A percentile compares a stretch with the other conserved stretches of the same genome.
phyloP scores from a whole-genome alignment of 345 rosid genomes.

The Erodium maritimum region DNA sequence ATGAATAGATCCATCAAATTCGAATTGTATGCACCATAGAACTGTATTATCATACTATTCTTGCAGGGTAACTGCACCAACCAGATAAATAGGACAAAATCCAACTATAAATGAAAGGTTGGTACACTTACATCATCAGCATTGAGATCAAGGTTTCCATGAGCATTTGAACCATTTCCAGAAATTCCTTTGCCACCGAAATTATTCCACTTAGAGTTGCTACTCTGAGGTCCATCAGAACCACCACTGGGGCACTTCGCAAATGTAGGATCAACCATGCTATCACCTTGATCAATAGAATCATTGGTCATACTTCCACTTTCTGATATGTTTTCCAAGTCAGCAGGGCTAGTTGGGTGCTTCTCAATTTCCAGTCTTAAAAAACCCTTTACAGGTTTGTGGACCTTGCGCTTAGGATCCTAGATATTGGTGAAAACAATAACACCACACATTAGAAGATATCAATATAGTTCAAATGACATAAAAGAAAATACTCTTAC shows the following conservation, averaged over 20 bases:
- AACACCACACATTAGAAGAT: too few relatives aligned
- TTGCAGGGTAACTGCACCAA: too few relatives aligned
- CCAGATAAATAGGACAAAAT: too few relatives aligned
- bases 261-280: constrained; percentile 35
- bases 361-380: constrained; percentile 90
- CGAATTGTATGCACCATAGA: too few relatives aligned
- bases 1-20: too few relatives aligned
- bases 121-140: constrained; percentile 52
- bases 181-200: constrained; percentile 52
- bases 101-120: too few relatives aligned
- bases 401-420: constrained; percentile 93
- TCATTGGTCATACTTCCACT: constrained; percentile 82
- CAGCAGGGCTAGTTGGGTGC: constrained; percentile 56
- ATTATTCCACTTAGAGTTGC: constrained; percentile 43
- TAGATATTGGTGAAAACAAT: constrained; percentile 18
- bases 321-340: constrained; percentile 73
- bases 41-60: too few relatives aligned
- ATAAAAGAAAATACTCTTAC: too few relatives aligned
- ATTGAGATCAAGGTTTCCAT: constrained; percentile 36
- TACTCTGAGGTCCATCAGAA: constrained; percentile 47
- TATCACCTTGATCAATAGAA: constrained; percentile 62
- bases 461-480: constrained; percentile 4
- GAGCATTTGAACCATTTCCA: constrained; percentile 43
- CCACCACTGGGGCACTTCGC: constrained; percentile 59
- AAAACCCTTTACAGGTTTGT: constrained; percentile 89